Percentiles rank a stretch among this genome's conserved stretches.
These are phyloP conservation scores for Penicillium tannophilum DNA, from an alignment of 495 filamentous ascomycete genomes.

Conservation along the genomic window DNA sequence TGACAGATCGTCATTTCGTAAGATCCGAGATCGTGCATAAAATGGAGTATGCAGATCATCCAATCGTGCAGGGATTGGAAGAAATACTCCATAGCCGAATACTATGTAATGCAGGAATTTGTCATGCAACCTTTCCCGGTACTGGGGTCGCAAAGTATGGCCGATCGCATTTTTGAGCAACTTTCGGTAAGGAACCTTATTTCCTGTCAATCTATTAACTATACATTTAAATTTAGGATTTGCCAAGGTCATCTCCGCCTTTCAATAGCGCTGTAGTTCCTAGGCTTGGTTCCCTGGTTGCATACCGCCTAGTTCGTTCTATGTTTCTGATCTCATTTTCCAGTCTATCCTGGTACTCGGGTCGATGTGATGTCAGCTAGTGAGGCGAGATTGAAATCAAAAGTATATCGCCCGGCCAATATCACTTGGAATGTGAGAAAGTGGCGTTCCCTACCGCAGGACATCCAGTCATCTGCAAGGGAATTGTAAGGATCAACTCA, in stretches of 20 bases:
- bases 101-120: constrained; percentile 23
- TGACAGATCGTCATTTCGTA: constrained; percentile 20
- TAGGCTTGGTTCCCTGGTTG: not conserved
- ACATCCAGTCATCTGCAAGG: constrained; percentile 15
- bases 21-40: constrained; percentile 34
- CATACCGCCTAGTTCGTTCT: not conserved
- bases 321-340: not conserved
- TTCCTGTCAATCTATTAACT: not conserved
- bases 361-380: not conserved
- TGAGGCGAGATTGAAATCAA: constrained; percentile 13
- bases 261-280: constrained; percentile 1
- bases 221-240: too few species aligned
- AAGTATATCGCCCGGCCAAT: constrained; percentile 15
- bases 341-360: not conserved
- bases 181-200: constrained; percentile 2
- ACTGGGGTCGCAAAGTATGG: constrained; percentile 11
- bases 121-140: constrained; percentile 26
- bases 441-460: constrained; percentile 8
- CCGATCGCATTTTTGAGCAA: not conserved
- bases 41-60: constrained; percentile 39
- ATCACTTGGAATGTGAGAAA: constrained; percentile 21
- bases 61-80: constrained; percentile 26
- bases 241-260: not conserved
- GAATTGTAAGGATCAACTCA: not conserved
- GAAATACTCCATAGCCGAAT: constrained; percentile 14